A percentile compares a stretch with the other conserved stretches of the same genome.
phyloP scores from a whole-genome alignment of 306 rosid species.

The Quercus engelmannii region DNA sequence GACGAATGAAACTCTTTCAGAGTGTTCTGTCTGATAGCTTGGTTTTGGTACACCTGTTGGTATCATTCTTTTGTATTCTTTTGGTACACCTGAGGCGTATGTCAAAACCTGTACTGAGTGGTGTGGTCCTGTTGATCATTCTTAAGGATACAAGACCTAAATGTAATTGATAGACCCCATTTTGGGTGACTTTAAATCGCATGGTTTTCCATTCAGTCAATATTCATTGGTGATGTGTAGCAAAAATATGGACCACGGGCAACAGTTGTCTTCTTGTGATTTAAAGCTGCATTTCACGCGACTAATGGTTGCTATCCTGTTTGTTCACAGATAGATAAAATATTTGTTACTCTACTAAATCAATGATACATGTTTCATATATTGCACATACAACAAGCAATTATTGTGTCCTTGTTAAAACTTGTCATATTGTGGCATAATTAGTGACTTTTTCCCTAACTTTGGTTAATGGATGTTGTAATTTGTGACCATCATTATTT shows the following conservation, averaged over 20 bases:
- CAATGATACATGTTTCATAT: background rate
- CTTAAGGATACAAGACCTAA: background rate
- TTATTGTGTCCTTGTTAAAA: background rate
- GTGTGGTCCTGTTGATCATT: constrained; percentile 13
- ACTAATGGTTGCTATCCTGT: constrained; percentile 4
- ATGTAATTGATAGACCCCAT: constrained; percentile 1
- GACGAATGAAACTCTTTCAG: constrained; percentile 4
- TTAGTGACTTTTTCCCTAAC: background rate
- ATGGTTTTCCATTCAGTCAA: constrained; percentile 13
- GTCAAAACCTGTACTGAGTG: background rate
- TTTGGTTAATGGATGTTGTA: background rate
- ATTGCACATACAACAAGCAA: background rate
- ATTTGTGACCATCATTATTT: constrained; percentile 5
- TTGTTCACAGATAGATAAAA: background rate
- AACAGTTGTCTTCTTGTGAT: constrained; percentile 19
- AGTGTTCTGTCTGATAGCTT: constrained; percentile 24
- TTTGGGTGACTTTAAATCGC: constrained; percentile 10
- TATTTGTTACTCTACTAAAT: background rate
- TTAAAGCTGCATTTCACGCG: background rate
- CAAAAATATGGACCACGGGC: background rate
- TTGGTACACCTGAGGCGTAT: background rate
- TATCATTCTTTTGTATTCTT: constrained; percentile 4
- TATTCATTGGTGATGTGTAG: background rate
- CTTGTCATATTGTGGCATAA: background rate
- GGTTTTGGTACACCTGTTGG: constrained; percentile 11